Percentiles rank a stretch among this genome's conserved stretches.
Evolutionary conservation across 2,329 filamentous ascomycete genomes (phyloP).

Genomic region (Intubia oerlemansii): DNA sequence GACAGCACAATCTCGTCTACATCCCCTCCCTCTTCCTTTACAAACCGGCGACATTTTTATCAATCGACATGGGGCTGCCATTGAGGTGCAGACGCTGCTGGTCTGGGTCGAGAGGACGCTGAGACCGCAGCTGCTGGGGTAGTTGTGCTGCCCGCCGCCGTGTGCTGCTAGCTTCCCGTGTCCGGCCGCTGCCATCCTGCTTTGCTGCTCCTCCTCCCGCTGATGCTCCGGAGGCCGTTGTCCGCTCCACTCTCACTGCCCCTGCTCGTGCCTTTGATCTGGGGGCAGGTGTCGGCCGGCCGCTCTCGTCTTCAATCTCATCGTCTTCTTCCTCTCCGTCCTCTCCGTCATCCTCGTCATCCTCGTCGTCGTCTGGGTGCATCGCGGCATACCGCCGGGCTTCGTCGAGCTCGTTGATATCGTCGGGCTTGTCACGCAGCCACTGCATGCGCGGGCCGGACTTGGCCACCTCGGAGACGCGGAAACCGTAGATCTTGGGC

Average conservation of each 20-base stretch:
- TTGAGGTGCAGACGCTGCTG: conserved; percentile 27
- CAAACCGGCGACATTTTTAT: conserved; percentile 10
- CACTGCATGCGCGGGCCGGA: conserved; percentile 94
- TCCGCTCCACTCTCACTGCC: not conserved
- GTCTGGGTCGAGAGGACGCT: too few relatives aligned
- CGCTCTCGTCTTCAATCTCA: conserved; percentile 21
- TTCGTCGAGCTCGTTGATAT: conserved; percentile 74
- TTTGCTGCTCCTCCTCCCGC: conserved; percentile 13
- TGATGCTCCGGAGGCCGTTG: conserved; percentile 6
- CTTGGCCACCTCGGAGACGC: conserved; percentile 73
- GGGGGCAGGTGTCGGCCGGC: conserved; percentile 13
- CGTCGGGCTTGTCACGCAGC: conserved; percentile 64
- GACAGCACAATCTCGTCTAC: too few relatives aligned
- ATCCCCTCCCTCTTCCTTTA: too few relatives aligned
- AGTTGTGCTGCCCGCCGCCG: too few relatives aligned
- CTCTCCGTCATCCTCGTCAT: conserved; percentile 24
- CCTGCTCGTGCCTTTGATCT: not conserved
- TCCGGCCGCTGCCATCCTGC: too few relatives aligned
- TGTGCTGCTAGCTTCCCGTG: too few relatives aligned
- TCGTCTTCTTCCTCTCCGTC: conserved; percentile 36
- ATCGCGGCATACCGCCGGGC: conserved; percentile 30
- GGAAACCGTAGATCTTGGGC: conserved; percentile 89
- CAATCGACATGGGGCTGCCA: conserved; percentile 34
- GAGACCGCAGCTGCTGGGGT: too few relatives aligned
- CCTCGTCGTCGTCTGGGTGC: conserved; percentile 37